Base-by-base conservation (phyloP, 2,329 filamentous ascomycete species). In the Fusarium sp. region DNA sequence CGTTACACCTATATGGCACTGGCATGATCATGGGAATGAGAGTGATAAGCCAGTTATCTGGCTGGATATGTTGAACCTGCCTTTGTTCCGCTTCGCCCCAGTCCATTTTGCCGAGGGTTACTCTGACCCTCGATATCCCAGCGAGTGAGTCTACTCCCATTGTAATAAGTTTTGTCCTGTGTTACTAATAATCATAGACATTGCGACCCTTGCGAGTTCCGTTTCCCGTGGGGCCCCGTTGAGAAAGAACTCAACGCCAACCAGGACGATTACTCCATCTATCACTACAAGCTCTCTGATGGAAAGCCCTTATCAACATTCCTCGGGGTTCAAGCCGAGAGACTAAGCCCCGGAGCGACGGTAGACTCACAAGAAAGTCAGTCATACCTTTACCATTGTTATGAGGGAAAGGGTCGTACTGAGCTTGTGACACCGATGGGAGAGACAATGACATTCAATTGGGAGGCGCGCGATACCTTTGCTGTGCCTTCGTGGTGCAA, bases 21-120 rank as follows among this genome's bases (percentile, higher is more conserved):
- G 84, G 80, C 86, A 87, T 61, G 86, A 88, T 60, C 86, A 88
- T 57, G 86, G 86, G 5, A 88, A 88, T 46, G 85, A 88, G 57
- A 83, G 85, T 11, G 77, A 78, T 2, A 79, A 78, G 2, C 84
- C 85, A 0, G 83, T 87, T 72, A 82, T 88, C 27, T 88, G 86
- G 86, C 77, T 88, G 2, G 86, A 88, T 69, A 84, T 81, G 6
- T 72, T 88, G 2, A 84, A 88, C 73, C 71, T 88, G 3, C 85
- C 86, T 0, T 75, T 80, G 5, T 87, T 85, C 69, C 75, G 77
- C 2, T 82, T 82, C 61, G 81, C 82, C 4, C 83, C 83, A 0
- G 82, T 86, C 1, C 81, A 88, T 66, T 87, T 88, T 64, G 83
- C 84, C 3, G 80, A 88, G 73, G 80, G 84, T 49, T 87, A 82